phyloP scores from a whole-genome alignment of 345 rosid species.

The Hirschfeldia incana region DNA sequence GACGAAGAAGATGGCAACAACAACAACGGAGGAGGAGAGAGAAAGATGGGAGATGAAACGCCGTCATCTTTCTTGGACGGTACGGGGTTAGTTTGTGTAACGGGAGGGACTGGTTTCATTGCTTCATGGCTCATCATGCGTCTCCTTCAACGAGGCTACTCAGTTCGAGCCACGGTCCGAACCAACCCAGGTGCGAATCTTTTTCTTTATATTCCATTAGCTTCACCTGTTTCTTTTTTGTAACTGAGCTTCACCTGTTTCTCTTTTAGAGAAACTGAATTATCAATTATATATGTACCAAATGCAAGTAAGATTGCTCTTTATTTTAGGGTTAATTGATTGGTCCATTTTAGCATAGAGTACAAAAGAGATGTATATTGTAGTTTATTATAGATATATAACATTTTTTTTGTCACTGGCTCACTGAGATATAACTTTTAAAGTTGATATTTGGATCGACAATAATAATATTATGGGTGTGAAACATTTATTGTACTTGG shows the following conservation, averaged over 20 bases:
- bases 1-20: conserved; percentile 22
- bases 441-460: conserved; percentile 36
- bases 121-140: conserved; percentile 63
- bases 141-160: conserved; percentile 54
- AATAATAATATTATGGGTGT: conserved; percentile 18
- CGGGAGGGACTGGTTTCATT: conserved; percentile 58
- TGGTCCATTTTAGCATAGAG: conserved; percentile 10
- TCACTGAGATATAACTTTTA: conserved; percentile 1
- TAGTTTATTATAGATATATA: not conserved
- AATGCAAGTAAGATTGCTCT: not conserved
- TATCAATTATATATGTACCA: not conserved
- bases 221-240: not conserved
- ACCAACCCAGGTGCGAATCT: conserved; percentile 35
- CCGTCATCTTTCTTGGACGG: conserved; percentile 27
- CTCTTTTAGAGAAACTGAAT: not conserved
- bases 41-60: conserved; percentile 29
- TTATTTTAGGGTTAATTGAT: conserved; percentile 3
- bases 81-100: conserved; percentile 51
- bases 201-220: not conserved
- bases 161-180: conserved; percentile 55
- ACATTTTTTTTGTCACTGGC: not conserved
- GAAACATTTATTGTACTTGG: conserved; percentile 39
- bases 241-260: too few relatives aligned
- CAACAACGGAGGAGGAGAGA: conserved; percentile 24
- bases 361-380: conserved; percentile 6